These are phyloP conservation scores for Eucommia ulmoides DNA, from an alignment of 257 asterid species.

Conservation along the genomic window DNA sequence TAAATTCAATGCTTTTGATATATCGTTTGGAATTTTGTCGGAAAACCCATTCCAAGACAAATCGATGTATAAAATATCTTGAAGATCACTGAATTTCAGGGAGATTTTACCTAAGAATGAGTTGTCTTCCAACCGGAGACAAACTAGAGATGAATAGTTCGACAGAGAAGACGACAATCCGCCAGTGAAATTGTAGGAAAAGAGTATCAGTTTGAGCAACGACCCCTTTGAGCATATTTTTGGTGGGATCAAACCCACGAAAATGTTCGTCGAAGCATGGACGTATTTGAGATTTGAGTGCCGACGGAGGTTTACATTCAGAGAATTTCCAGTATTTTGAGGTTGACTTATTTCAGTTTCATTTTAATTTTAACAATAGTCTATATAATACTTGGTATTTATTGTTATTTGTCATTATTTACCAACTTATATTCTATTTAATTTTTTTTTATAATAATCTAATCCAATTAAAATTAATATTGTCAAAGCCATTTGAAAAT, in stretches of 20 bases:
- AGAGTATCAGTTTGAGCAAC: conserved; percentile 54
- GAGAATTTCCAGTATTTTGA: no score
- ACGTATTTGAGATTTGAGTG: no score
- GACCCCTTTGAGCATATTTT: conserved; percentile 54
- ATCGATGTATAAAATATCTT: conserved; percentile 58
- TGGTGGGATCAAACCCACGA: conserved; percentile 56
- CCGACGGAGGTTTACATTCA: no score
- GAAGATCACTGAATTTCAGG: conserved; percentile 33
- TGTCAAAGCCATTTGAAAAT: no score
- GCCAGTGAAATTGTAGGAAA: conserved; percentile 72
- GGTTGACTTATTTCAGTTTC: no score
- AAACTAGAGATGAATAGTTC: conserved; percentile 74
- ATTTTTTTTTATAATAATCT: no score
- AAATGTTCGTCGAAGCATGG: no score
- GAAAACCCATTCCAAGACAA: conserved; percentile 61
- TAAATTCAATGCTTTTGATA: conserved; percentile 38
- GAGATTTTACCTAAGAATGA: conserved; percentile 69
- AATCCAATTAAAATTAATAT: no score
- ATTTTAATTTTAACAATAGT: no score
- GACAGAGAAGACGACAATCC: conserved; percentile 64
- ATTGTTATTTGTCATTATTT: no score
- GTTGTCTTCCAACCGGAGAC: conserved; percentile 78
- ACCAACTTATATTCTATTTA: no score
- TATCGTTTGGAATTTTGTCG: conserved; percentile 53
- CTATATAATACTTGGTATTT: no score